These are phyloP conservation scores for Hypoxylon cercidicola DNA, from an alignment of 495 filamentous ascomycete species.

Conservation along the genomic window DNA sequence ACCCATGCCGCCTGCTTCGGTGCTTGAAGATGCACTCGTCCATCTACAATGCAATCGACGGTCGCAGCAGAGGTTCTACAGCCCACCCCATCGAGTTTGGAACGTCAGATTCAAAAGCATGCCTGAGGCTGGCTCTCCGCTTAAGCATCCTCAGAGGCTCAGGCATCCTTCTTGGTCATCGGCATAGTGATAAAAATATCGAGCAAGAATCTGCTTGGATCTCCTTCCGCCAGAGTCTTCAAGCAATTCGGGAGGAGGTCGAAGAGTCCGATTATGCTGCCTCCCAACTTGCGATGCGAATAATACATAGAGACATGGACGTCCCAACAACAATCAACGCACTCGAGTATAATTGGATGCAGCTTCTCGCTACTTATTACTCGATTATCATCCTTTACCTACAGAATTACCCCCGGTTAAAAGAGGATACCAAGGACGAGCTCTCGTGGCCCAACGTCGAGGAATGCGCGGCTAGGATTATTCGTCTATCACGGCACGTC, in stretches of 20 bases:
- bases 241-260: constrained; percentile 1
- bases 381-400: constrained; percentile 2
- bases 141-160: constrained; percentile 11
- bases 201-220: constrained; percentile 3
- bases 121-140: not conserved
- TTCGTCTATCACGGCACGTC: constrained; percentile 9
- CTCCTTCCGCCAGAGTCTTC: not conserved
- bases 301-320: constrained; percentile 3
- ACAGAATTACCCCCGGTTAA: not conserved
- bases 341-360: constrained; percentile 13
- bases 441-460: constrained; percentile 2
- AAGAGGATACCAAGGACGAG: not conserved
- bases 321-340: constrained; percentile 6
- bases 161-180: not conserved
- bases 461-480: constrained; percentile 11
- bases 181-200: not conserved
- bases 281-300: constrained; percentile 13
- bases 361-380: constrained; percentile 3
- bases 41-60: constrained; percentile 4
- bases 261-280: constrained; percentile 2
- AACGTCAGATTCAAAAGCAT: constrained; percentile 5
- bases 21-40: constrained; percentile 6
- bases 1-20: constrained; percentile 10
- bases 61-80: not conserved
- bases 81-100: constrained; percentile 8